Conservation (phyloP, 768 basidiomycete species). For the Hysterangium stoloniferum region DNA sequence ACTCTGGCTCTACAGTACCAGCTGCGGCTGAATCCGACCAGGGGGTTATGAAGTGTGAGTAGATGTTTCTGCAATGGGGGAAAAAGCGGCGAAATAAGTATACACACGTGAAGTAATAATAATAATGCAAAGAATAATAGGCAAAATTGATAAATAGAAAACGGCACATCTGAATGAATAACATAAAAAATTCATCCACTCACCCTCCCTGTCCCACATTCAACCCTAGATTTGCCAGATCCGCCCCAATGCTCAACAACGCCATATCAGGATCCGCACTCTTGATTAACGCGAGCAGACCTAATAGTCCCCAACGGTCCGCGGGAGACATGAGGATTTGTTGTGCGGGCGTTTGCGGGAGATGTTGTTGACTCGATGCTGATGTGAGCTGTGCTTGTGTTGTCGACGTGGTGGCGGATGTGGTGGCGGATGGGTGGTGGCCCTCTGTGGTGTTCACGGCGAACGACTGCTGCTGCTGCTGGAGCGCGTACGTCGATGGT, state of each 20-base stretch:
- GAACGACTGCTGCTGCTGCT: constrained; percentile 33
- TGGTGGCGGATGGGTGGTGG: too few species aligned
- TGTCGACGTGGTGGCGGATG: constrained; percentile 17
- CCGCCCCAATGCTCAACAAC: constrained; percentile 79
- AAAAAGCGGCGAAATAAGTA: constrained; percentile 5
- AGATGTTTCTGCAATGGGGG: constrained; percentile 55
- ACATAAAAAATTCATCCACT: constrained; percentile 31
- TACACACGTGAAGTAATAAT: background rate
- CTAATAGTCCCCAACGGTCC: constrained; percentile 90
- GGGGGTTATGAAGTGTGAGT: constrained; percentile 91
- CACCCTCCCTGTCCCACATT: constrained; percentile 82
- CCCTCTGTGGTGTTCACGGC: constrained; percentile 21
- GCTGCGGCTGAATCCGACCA: constrained; percentile 90
- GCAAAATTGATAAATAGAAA: too few species aligned
- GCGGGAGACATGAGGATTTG: constrained; percentile 89
- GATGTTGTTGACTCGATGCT: constrained; percentile 23
- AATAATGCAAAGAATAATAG: background rate
- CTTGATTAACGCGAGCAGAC: constrained; percentile 81
- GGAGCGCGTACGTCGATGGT: constrained; percentile 28
- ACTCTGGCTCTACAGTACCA: constrained; percentile 85
- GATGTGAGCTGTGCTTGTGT: constrained; percentile 10
- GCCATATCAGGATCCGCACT: constrained; percentile 78
- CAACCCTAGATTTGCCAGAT: constrained; percentile 86
- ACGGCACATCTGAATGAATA: too few species aligned
- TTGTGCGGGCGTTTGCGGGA: constrained; percentile 83